These are phyloP conservation scores for Arthrobotrys conoides DNA, from an alignment of 2,329 filamentous ascomycete species.

Conservation along the genomic window DNA sequence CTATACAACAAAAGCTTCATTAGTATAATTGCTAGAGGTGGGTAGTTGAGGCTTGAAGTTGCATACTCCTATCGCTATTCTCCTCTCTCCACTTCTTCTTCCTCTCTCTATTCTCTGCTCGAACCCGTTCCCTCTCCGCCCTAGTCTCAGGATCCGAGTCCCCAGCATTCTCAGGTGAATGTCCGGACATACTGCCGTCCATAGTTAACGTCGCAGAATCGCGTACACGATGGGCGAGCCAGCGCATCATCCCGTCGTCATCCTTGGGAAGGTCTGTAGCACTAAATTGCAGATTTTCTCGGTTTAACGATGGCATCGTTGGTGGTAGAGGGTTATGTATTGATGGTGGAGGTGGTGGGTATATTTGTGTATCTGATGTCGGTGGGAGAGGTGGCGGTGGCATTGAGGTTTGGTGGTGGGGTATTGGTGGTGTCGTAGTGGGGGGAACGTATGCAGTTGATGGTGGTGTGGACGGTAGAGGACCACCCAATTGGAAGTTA, in stretches of 20 bases:
- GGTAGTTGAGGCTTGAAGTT: not conserved
- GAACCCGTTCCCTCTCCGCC: slow-evolving; percentile 64
- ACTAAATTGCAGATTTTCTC: slow-evolving; percentile 52
- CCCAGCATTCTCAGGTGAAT: slow-evolving; percentile 61
- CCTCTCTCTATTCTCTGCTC: slow-evolving; percentile 64
- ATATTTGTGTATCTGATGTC: not conserved
- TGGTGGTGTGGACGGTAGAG: slow-evolving; percentile 12
- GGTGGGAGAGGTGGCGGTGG: not conserved
- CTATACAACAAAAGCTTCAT: slow-evolving; percentile 39
- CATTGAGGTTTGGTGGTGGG: slow-evolving; percentile 22
- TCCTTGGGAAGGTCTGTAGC: slow-evolving; percentile 50
- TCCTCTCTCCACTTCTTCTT: slow-evolving; percentile 65
- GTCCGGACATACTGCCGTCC: slow-evolving; percentile 42
- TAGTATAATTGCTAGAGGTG: not conserved
- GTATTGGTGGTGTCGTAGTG: not conserved
- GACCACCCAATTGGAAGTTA: slow-evolving; percentile 6
- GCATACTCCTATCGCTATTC: slow-evolving; percentile 65
- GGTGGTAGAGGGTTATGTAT: not conserved
- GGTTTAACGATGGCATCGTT: not conserved
- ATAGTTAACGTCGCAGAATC: slow-evolving; percentile 39
- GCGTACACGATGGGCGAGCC: slow-evolving; percentile 54
- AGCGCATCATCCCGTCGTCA: slow-evolving; percentile 55
- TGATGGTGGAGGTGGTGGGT: not conserved
- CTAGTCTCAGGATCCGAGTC: slow-evolving; percentile 50
- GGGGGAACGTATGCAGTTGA: not conserved